These are phyloP conservation scores for Cytospora piceicola DNA, from an alignment of 2,329 filamentous ascomycete species.

Conservation along the genomic window DNA sequence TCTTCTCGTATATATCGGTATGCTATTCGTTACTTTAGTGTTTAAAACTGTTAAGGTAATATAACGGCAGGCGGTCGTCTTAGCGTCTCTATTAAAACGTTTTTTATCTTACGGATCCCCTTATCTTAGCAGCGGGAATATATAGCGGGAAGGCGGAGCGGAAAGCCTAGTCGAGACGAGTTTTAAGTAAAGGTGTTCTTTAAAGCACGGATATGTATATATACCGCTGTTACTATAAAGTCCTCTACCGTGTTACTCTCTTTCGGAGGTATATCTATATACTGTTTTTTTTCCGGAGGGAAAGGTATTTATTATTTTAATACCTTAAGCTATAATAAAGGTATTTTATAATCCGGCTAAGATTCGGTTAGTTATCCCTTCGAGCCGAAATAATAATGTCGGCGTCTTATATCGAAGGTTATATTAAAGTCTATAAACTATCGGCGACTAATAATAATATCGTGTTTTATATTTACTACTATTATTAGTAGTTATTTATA, in stretches of 20 bases:
- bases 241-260: too few species aligned
- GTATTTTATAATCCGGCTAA: too few species aligned
- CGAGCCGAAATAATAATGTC: too few species aligned
- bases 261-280: too few species aligned
- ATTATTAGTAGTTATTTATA: not conserved
- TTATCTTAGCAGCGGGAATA: not conserved
- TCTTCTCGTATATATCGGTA: not conserved
- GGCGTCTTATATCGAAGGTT: too few species aligned
- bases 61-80: too few species aligned
- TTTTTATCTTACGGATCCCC: not conserved
- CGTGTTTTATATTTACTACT: slow-evolving; percentile 8
- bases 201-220: too few species aligned
- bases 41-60: not conserved
- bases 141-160: too few species aligned
- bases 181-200: too few species aligned
- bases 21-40: not conserved
- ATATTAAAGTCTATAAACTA: slow-evolving; percentile 3
- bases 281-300: not conserved
- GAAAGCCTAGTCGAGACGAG: too few species aligned
- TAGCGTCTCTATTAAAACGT: not conserved
- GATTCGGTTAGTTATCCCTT: too few species aligned
- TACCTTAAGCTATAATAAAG: slow-evolving; percentile 1
- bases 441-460: not conserved
- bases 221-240: too few species aligned
- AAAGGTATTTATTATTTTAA: not conserved